phyloP scores from a whole-genome alignment of 2,329 filamentous ascomycete genomes.

The Penicillium palitans region DNA sequence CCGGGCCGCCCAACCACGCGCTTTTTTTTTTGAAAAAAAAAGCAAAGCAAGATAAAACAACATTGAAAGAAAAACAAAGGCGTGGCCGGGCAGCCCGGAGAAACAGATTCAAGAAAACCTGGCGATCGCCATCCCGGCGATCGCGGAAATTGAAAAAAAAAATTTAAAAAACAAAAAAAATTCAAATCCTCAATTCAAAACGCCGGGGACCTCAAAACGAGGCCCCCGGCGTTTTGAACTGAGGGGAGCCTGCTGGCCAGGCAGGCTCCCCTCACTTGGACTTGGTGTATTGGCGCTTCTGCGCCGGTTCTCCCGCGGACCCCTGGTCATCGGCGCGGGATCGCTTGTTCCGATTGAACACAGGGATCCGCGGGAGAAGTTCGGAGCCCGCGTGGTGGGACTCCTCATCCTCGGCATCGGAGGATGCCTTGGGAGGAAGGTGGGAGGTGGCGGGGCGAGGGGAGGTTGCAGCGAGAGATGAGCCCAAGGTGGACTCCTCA shows the following conservation, averaged over 20 bases:
- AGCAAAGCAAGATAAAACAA: conserved; percentile 4
- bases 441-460: neutral
- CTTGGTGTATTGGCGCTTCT: conserved; percentile 18
- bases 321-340: conserved; percentile 15
- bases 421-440: neutral
- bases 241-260: neutral
- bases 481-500: conserved; percentile 6
- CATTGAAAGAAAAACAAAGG: conserved; percentile 4
- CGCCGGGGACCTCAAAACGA: conserved; percentile 3
- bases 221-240: neutral
- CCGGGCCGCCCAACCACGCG: conserved; percentile 18
- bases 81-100: conserved; percentile 8
- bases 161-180: neutral
- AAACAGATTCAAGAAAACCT: conserved; percentile 2
- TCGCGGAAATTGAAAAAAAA: neutral
- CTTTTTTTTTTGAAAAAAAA: conserved; percentile 13
- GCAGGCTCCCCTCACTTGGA: conserved; percentile 11
- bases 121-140: conserved; percentile 1
- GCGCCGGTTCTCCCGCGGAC: conserved; percentile 10
- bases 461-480: conserved; percentile 8
- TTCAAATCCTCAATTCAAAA: conserved; percentile 2
- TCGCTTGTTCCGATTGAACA: conserved; percentile 14
- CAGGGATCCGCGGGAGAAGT: conserved; percentile 5
- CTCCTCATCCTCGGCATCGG: neutral
- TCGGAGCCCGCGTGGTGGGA: conserved; percentile 8